These are phyloP conservation scores for Pichia scutulata DNA, from an alignment of 805 yeast species.

Conservation along the genomic window DNA sequence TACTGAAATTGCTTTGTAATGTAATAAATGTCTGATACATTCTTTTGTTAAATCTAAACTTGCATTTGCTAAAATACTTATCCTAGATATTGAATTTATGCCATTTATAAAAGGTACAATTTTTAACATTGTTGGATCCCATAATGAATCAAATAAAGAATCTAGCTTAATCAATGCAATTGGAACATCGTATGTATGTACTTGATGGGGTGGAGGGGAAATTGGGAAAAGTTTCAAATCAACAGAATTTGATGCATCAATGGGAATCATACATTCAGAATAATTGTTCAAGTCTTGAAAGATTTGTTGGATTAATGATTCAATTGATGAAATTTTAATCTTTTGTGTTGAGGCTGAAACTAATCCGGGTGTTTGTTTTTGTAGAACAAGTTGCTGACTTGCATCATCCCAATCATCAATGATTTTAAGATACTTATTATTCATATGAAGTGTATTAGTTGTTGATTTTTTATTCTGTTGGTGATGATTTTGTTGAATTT, in stretches of 20 bases:
- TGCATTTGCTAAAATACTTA: constrained; percentile 73
- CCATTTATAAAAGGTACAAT: constrained; percentile 86
- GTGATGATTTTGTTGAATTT: constrained; percentile 2
- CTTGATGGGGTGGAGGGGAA: constrained; percentile 69
- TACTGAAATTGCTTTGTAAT: constrained; percentile 77
- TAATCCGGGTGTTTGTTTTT: constrained; percentile 16
- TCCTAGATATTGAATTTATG: constrained; percentile 68
- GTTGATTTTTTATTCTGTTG: neutral
- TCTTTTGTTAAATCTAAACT: constrained; percentile 71
- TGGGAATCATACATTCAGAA: constrained; percentile 91
- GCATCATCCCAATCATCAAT: constrained; percentile 25
- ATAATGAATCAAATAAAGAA: constrained; percentile 72
- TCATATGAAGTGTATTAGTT: constrained; percentile 3
- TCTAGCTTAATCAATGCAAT: constrained; percentile 74
- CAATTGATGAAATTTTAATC: constrained; percentile 42
- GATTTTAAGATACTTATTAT: constrained; percentile 24
- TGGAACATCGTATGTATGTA: constrained; percentile 83
- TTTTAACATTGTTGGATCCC: constrained; percentile 96
- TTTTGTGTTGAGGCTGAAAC: constrained; percentile 15
- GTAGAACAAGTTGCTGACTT: constrained; percentile 19
- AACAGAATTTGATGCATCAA: constrained; percentile 81
- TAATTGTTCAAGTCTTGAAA: constrained; percentile 91
- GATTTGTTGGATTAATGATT: constrained; percentile 78
- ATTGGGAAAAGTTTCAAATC: constrained; percentile 92
- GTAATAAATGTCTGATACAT: constrained; percentile 85